A percentile compares a stretch with the other conserved stretches of the same genome.
Evolutionary conservation across 257 asterid genomes (phyloP).

Genomic region (Lycium barbarum): DNA sequence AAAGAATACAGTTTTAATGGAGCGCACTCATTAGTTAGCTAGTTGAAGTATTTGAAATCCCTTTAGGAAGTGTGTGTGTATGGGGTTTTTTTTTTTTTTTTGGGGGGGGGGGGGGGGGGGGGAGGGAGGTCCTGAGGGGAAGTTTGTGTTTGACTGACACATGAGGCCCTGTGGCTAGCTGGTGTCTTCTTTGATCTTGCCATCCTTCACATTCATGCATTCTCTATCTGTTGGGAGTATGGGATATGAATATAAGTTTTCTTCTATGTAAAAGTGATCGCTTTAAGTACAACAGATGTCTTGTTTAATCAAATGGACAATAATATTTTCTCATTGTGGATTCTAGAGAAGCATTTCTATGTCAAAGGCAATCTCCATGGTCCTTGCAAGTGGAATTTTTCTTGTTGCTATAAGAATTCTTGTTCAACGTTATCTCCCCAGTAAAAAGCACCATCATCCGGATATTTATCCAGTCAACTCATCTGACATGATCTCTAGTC

Average conservation of each 20-base stretch:
- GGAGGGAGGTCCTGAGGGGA: background rate
- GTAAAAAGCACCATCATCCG: constrained; percentile 45
- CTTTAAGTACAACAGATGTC: background rate
- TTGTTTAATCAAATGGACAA: background rate
- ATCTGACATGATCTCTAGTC: constrained; percentile 43
- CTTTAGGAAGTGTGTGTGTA: background rate
- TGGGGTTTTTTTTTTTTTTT: no score
- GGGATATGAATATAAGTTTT: background rate
- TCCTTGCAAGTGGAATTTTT: constrained; percentile 68
- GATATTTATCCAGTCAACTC: constrained; percentile 43
- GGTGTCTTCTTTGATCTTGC: constrained; percentile 9
- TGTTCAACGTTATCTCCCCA: constrained; percentile 52
- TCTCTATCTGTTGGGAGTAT: constrained; percentile 15
- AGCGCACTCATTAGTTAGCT: background rate
- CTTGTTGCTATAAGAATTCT: constrained; percentile 61
- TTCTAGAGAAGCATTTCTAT: constrained; percentile 66
- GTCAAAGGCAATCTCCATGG: constrained; percentile 54
- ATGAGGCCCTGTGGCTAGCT: background rate
- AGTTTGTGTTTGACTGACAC: background rate
- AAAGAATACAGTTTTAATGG: background rate
- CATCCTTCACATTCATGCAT: constrained; percentile 16
- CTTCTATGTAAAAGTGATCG: background rate
- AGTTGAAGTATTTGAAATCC: background rate
- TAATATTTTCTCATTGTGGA: constrained; percentile 33
- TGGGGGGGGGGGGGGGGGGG: background rate